Evolutionary conservation across 352 stramenopile genomes (phyloP), one percentile per base, ranked within the genome.

Genomic region (Pythium periplocum): DNA sequence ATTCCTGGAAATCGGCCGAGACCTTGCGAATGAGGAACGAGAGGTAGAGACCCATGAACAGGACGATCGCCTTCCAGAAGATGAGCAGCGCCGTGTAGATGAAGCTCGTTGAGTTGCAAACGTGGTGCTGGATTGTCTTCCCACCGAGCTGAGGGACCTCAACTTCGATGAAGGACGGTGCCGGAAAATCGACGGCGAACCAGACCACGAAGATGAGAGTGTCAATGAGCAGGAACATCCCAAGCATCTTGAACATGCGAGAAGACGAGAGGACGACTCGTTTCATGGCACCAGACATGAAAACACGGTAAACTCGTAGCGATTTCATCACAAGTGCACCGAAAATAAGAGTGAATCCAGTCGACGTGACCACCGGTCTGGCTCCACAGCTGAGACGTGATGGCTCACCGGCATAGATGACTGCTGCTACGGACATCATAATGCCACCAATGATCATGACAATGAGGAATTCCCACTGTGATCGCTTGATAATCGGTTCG

Each of bases 51-150:
- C 70, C 70, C 0, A 62, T 44, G 4, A 69, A 64, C 2, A 78
- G 50, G 50, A 83, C 57, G 17, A 84, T 73, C 0, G 68, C 55
- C 36, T 86, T 86, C 68, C 68, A 84, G 48, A 86, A 84, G 32
- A 84, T 79, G 11, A 78, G 51, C 10, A 84, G 45, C 7, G 62
- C 64, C 6, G 59, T 69, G 50, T 84, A 86, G 45, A 84, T 83
- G 48, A 79, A 75, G 40, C 65, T 79, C 3, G 57, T 68, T 2
- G 71, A 79, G 1, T 48, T 62, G 43, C 73, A 84, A 2, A 44
- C 52, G 36, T 73, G 59, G 10, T 46, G 38, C 6, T 66, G 55
- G 4, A 82, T 60, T 7, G 68, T 76, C 0, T 55, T 59, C 0
- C 67, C 71, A 12, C 43, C 55, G 11, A 84, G 69, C 7, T 69